These are phyloP conservation scores for Eutypa lata DNA, from an alignment of 2,329 filamentous ascomycete species.

Conservation along the genomic window DNA sequence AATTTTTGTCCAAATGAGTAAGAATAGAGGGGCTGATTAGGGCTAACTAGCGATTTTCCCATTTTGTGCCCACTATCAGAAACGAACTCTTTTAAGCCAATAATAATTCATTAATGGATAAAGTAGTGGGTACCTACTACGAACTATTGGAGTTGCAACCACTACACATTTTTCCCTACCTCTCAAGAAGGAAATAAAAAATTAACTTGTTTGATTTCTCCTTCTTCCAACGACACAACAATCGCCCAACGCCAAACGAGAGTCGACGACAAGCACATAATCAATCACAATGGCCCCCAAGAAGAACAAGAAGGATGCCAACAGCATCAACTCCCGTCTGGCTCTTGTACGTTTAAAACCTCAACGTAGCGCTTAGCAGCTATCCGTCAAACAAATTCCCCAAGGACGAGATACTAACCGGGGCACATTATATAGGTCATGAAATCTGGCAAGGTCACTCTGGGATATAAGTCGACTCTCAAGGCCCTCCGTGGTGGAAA, in stretches of 20 bases:
- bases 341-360: constrained; percentile 45
- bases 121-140: not conserved
- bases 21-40: constrained; percentile 24
- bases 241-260: constrained; percentile 1
- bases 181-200: too few species aligned
- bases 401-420: too few species aligned
- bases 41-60: constrained; percentile 21
- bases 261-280: constrained; percentile 29
- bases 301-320: constrained; percentile 88
- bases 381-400: too few species aligned
- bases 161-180: too few species aligned
- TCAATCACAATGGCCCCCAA: constrained; percentile 61
- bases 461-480: constrained; percentile 85
- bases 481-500: constrained; percentile 93
- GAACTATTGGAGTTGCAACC: too few species aligned
- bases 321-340: constrained; percentile 57
- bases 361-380: constrained; percentile 46
- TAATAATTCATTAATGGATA: not conserved
- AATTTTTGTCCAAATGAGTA: not conserved
- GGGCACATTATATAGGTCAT: constrained; percentile 50
- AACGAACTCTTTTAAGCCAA: not conserved
- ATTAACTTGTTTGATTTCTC: not conserved
- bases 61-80: not conserved
- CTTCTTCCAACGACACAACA: constrained; percentile 16
- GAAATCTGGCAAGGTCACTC: constrained; percentile 75